Conservation (phyloP, 192 early-diverging fungal genomes). For the Spizellomyces sp. region DNA sequence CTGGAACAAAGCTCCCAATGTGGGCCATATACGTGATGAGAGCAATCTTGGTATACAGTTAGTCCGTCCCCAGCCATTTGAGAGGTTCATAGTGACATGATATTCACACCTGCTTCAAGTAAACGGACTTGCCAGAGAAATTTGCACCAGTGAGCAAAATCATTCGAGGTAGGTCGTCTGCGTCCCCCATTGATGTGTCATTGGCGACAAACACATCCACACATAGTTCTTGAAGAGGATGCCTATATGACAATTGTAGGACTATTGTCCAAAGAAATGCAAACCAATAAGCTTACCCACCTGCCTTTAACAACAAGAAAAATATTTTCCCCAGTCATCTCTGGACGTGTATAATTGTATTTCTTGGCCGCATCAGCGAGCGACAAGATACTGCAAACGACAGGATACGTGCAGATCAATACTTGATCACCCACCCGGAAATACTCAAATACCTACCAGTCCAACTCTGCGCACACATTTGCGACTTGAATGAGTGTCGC, state of each 20-base stretch:
- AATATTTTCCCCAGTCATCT: slow-evolving; percentile 56
- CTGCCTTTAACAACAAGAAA: slow-evolving; percentile 63
- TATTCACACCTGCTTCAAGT: slow-evolving; percentile 38
- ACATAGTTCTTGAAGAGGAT: slow-evolving; percentile 64
- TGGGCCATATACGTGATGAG: slow-evolving; percentile 88
- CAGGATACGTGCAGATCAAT: neutral
- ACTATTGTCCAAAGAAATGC: neutral
- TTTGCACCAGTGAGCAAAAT: slow-evolving; percentile 84
- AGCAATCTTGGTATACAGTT: slow-evolving; percentile 51
- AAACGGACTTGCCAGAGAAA: slow-evolving; percentile 69
- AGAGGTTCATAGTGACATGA: neutral
- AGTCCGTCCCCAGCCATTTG: too few species aligned
- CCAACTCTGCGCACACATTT: slow-evolving; percentile 62
- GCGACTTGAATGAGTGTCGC: slow-evolving; percentile 40
- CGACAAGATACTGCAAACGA: slow-evolving; percentile 58
- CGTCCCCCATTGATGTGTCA: slow-evolving; percentile 52
- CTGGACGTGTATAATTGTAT: slow-evolving; percentile 59
- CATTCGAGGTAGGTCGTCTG: slow-evolving; percentile 38
- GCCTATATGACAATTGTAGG: slow-evolving; percentile 42
- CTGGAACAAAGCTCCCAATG: slow-evolving; percentile 87
- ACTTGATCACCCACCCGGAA: neutral
- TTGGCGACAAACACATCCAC: slow-evolving; percentile 74
- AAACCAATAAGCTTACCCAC: slow-evolving; percentile 1
- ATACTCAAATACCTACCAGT: slow-evolving; percentile 56
- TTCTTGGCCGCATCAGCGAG: slow-evolving; percentile 60